Evolutionary conservation across 495 filamentous ascomycete genomes (phyloP).

Genomic region (Trichoderma reesei): DNA sequence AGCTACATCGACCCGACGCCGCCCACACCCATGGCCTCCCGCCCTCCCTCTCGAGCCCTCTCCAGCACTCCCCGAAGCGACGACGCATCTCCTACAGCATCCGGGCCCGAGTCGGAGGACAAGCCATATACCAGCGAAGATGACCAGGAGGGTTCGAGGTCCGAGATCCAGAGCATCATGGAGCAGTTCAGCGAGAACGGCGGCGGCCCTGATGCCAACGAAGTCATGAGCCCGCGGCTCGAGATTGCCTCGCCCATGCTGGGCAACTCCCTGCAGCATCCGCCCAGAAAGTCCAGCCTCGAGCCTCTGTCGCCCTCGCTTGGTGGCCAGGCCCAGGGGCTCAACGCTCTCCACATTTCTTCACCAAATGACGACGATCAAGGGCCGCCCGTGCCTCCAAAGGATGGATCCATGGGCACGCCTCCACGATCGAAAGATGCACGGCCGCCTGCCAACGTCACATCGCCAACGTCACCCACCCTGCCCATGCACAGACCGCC

Average conservation of each 20-base stretch:
- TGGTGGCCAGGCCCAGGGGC: conserved; percentile 34
- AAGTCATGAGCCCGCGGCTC: conserved; percentile 73
- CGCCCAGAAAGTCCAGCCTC: conserved; percentile 75
- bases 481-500: conserved; percentile 56
- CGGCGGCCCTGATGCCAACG: conserved; percentile 55
- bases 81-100: conserved; percentile 46
- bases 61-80: conserved; percentile 28
- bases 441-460: conserved; percentile 17
- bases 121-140: conserved; percentile 43
- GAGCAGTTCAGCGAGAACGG: conserved; percentile 66
- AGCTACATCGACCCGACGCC: conserved; percentile 56
- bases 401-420: conserved; percentile 29
- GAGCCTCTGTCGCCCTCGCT: conserved; percentile 51
- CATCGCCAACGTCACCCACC: conserved; percentile 40
- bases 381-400: conserved; percentile 41
- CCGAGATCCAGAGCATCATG: conserved; percentile 95
- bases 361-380: conserved; percentile 31
- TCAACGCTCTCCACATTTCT: conserved; percentile 36
- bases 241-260: conserved; percentile 64
- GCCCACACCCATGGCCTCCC: conserved; percentile 44
- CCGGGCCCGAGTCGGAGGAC: conserved; percentile 44
- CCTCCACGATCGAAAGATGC: conserved; percentile 27
- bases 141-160: conserved; percentile 55
- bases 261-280: conserved; percentile 53
- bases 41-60: conserved; percentile 39